These are phyloP conservation scores for Sporobolus alterniflorus DNA, from an alignment of 202 grass and related monocot genomes.

Conservation along the genomic window DNA sequence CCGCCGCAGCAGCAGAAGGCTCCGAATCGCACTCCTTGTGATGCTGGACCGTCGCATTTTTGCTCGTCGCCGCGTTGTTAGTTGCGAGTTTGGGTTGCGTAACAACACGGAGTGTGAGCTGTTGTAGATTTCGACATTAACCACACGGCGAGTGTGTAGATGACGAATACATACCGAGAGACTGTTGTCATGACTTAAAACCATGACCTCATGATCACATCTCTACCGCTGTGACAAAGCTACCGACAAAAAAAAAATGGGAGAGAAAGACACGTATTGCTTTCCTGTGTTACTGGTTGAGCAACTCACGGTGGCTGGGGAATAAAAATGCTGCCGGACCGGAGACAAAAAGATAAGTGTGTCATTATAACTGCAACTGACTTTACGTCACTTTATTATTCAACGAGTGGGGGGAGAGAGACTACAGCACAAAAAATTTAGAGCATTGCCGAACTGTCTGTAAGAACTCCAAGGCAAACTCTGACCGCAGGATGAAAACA, in stretches of 20 bases:
- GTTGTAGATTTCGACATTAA: slow-evolving; percentile 9
- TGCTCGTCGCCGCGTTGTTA: neutral
- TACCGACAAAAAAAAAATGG: neutral
- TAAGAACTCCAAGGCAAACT: neutral
- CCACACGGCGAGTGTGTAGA: slow-evolving; percentile 1
- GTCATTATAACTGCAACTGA: neutral
- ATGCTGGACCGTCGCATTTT: neutral
- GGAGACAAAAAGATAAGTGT: neutral
- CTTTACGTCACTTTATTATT: slow-evolving; percentile 1
- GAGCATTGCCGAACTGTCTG: slow-evolving; percentile 12
- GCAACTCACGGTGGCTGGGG: neutral
- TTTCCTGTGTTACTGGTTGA: neutral
- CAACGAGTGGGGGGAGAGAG: too few species aligned
- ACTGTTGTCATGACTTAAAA: too few species aligned
- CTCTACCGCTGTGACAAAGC: too few species aligned
- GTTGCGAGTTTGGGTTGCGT: neutral
- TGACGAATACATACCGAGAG: neutral
- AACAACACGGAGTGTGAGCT: neutral
- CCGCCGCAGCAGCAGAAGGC: neutral
- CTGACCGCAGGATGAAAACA: neutral
- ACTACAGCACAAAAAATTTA: neutral
- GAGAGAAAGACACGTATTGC: neutral
- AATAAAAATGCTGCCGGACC: neutral
- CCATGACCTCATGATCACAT: too few species aligned
- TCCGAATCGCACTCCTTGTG: neutral